These are phyloP conservation scores for Triadica sebifera DNA, from an alignment of 345 rosid genomes.

Conservation along the genomic window DNA sequence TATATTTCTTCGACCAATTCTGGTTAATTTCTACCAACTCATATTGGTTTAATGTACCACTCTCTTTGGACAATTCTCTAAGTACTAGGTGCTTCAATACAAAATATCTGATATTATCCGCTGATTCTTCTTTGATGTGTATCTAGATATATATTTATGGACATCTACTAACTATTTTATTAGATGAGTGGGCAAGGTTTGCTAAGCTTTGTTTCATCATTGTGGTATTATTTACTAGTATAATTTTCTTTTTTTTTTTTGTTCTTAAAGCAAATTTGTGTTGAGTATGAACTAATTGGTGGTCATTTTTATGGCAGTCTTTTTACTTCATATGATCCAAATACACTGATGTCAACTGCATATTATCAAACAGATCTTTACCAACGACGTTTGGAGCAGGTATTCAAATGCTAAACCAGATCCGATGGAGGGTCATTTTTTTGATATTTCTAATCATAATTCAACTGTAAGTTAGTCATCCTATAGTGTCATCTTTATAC, in stretches of 20 bases:
- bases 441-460: no score
- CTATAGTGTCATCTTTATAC: no score
- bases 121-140: background rate
- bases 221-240: background rate
- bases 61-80: background rate
- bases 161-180: no score
- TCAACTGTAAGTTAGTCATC: no score
- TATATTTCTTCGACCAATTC: background rate
- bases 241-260: no score
- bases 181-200: background rate
- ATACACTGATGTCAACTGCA: slow-evolving; percentile 79
- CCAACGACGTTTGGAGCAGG: slow-evolving; percentile 56
- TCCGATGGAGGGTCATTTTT: background rate
- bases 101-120: background rate
- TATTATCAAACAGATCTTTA: slow-evolving; percentile 78
- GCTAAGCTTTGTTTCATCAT: background rate
- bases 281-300: background rate
- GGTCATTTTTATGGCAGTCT: slow-evolving; percentile 51
- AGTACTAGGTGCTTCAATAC: background rate
- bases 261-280: background rate
- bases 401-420: slow-evolving; percentile 23
- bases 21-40: background rate
- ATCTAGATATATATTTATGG: background rate
- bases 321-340: slow-evolving; percentile 75
- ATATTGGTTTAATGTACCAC: background rate